These are phyloP conservation scores for Xylaria sp. DNA, from an alignment of 2,329 filamentous ascomycete species.

Conservation along the genomic window DNA sequence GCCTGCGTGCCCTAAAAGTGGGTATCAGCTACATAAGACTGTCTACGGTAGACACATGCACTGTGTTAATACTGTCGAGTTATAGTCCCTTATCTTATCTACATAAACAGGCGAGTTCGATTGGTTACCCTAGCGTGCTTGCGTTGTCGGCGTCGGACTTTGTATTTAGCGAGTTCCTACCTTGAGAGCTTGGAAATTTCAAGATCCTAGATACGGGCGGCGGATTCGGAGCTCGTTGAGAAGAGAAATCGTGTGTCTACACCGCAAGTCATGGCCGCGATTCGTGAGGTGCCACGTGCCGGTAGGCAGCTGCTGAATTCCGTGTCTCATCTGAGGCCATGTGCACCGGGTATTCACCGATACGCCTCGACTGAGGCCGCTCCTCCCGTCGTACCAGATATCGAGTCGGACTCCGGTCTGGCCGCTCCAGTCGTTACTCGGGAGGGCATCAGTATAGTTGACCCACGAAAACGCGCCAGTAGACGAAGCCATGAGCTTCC, in stretches of 20 bases:
- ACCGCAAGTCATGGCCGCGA: conserved; percentile 40
- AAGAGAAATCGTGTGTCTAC: conserved; percentile 14
- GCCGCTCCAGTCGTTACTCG: conserved; percentile 50
- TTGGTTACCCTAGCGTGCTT: background rate
- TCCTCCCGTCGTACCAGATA: conserved; percentile 56
- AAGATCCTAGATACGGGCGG: conserved; percentile 17
- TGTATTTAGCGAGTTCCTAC: conserved; percentile 30
- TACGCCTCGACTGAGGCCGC: conserved; percentile 59
- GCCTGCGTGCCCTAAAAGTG: no score
- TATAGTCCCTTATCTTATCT: conserved; percentile 19
- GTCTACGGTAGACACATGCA: no score
- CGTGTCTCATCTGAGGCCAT: conserved; percentile 40
- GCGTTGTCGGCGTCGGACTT: conserved; percentile 35
- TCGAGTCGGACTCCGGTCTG: conserved; percentile 63
- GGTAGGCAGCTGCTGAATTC: conserved; percentile 43
- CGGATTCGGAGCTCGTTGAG: conserved; percentile 9
- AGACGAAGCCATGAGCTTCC: conserved; percentile 44
- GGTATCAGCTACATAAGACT: no score
- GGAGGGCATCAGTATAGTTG: conserved; percentile 56
- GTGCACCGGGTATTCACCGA: conserved; percentile 47
- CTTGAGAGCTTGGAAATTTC: conserved; percentile 33
- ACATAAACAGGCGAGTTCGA: background rate
- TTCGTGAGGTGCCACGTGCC: conserved; percentile 46
- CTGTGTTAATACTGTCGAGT: no score
- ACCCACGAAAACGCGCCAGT: conserved; percentile 56